Evolutionary conservation across 352 stramenopile species (phyloP).

Genomic region (Paralagenidium karlingii): DNA sequence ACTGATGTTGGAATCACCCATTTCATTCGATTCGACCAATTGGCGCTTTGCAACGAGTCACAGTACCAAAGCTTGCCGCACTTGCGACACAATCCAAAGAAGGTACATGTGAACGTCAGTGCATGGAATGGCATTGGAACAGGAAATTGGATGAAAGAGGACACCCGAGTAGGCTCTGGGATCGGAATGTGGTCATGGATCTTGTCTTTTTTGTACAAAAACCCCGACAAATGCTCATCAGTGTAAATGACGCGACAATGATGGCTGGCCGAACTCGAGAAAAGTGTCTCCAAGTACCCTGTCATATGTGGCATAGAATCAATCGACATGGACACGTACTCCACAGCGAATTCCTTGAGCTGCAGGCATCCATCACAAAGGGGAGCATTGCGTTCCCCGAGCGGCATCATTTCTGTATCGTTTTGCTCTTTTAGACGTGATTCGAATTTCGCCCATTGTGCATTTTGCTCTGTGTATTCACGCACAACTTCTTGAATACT

Average conservation of each 20-base stretch:
- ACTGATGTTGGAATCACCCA: conserved; percentile 80
- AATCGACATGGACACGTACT: conserved; percentile 30
- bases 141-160: conserved; percentile 81
- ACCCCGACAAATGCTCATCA: conserved; percentile 78
- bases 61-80: conserved; percentile 85
- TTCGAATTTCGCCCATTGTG: conserved; percentile 68
- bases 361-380: conserved; percentile 71
- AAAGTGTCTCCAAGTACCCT: conserved; percentile 74
- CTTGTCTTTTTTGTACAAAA: conserved; percentile 87
- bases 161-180: conserved; percentile 70
- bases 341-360: conserved; percentile 61
- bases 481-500: conserved; percentile 72
- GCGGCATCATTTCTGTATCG: conserved; percentile 60
- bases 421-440: conserved; percentile 66
- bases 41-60: conserved; percentile 67
- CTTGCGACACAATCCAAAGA: conserved; percentile 73
- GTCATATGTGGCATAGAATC: background rate
- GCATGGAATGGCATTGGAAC: conserved; percentile 83
- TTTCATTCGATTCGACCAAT: conserved; percentile 83
- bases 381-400: conserved; percentile 69
- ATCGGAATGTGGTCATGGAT: conserved; percentile 84
- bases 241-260: conserved; percentile 78
- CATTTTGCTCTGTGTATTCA: conserved; percentile 52
- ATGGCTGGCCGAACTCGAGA: conserved; percentile 61
- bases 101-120: conserved; percentile 77